Evolutionary conservation across 2,329 filamentous ascomycete genomes (phyloP).

Genomic region (Didymella segeticola): DNA sequence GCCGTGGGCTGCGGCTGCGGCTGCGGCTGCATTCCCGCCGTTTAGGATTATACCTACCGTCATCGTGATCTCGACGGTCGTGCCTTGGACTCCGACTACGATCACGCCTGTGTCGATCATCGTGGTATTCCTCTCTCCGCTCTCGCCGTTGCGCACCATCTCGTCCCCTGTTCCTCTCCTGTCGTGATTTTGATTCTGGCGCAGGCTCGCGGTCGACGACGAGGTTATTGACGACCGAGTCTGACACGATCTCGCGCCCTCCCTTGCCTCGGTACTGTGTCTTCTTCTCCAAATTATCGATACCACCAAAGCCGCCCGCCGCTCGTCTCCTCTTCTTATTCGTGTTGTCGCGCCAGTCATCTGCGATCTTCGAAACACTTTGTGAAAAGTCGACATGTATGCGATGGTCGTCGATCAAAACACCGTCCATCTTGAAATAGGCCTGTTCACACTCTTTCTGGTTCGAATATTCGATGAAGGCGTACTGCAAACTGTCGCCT

Average conservation of each 20-base stretch:
- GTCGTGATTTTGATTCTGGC: conserved; percentile 14
- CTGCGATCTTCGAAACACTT: conserved; percentile 84
- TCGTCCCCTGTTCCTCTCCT: conserved; percentile 40
- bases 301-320: conserved; percentile 84
- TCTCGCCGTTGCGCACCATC: conserved; percentile 49
- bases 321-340: conserved; percentile 76
- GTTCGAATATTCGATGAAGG: conserved; percentile 95
- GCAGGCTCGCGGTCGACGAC: conserved; percentile 35
- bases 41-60: conserved; percentile 37
- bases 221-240: conserved; percentile 43
- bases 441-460: conserved; percentile 92
- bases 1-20: conserved; percentile 38
- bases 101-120: conserved; percentile 48
- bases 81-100: conserved; percentile 44
- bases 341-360: conserved; percentile 85
- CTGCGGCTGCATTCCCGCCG: conserved; percentile 23
- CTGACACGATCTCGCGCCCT: conserved; percentile 37
- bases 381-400: conserved; percentile 99
- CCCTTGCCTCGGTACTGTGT: conserved; percentile 71
- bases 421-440: conserved; percentile 98
- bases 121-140: conserved; percentile 45
- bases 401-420: conserved; percentile 93
- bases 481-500: conserved; percentile 94
- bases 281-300: conserved; percentile 85
- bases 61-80: conserved; percentile 40